Evolutionary conservation across 2,329 filamentous ascomycete species (phyloP), one percentile per base, ranked within the genome.

Genomic region (Colletotrichum acutatum): DNA sequence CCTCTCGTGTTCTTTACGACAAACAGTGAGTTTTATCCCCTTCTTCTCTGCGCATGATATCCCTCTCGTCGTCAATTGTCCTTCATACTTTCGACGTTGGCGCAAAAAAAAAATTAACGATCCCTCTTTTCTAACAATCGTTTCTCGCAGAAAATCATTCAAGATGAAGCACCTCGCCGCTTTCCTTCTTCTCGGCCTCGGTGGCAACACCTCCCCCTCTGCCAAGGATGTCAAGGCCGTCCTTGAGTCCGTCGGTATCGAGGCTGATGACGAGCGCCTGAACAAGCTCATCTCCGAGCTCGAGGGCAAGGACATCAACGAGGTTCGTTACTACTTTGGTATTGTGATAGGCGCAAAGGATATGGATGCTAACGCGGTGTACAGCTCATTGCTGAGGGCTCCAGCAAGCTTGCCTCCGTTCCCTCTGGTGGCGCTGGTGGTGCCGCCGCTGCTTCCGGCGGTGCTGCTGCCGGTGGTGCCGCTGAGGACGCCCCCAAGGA

Each of bases 101-200:
- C 22, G 63, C 58, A 66, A 46, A 70, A 63, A 66, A 46, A 70
- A 63, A 63, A 67, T 56, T 26, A 58, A 68, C 74, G 76, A 81
- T 46, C 63, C 73, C 58, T 14, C 30, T 60, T 65, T 74, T 80
- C 62, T 74, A 56, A 74, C 53, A 56, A 34, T 28, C 37, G 19
- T 52, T 56, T 52, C 54, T 42, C 59, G 53, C 49, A 78, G 78
- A 82, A 80, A 83, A 85, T 83, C 81, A 77, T 80, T 81, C 86
- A 97, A 92, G 95, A 98, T 99, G 97, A 98, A 99, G 95, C 93
- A 98, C 90, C 93, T 99, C 90, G 97, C 97, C 85, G 96, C 97
- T 85, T 98, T 97, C 92, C 95, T 99, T 84, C 96, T 99, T 84
- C 94, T 98, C 86, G 88, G 89, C 89, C 93, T 98, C 80, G 96